Evolutionary conservation across 2,329 filamentous ascomycete genomes (phyloP).

Genomic region (Basipetospora sp.): DNA sequence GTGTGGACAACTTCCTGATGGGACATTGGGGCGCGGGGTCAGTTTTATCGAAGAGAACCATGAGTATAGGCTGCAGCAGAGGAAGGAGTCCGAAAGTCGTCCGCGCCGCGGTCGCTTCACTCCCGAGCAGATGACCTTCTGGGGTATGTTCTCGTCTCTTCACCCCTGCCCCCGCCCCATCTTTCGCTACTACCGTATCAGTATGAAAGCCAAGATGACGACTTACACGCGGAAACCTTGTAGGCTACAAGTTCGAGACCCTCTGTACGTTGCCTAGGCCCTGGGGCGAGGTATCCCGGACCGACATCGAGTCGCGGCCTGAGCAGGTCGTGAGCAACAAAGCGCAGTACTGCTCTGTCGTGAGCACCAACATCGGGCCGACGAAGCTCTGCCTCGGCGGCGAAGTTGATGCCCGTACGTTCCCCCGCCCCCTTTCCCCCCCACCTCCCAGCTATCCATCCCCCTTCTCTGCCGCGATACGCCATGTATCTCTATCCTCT

Average conservation of each 20-base stretch:
- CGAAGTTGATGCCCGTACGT: conserved; percentile 75
- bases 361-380: conserved; percentile 71
- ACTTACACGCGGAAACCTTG: not conserved
- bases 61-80: conserved; percentile 49
- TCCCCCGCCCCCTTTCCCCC: conserved; percentile 4
- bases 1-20: not conserved
- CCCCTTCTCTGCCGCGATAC: too few species aligned
- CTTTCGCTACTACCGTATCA: too few species aligned
- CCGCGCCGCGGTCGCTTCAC: conserved; percentile 31
- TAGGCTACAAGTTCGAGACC: conserved; percentile 94
- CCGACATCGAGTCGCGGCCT: conserved; percentile 65
- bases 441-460: conserved; percentile 6
- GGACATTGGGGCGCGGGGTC: not conserved
- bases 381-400: conserved; percentile 67
- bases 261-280: conserved; percentile 59
- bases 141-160: conserved; percentile 47
- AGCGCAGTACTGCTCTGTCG: conserved; percentile 89
- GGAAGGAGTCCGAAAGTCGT: conserved; percentile 36
- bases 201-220: too few species aligned
- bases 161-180: too few species aligned
- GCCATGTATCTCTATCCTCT: too few species aligned
- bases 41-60: conserved; percentile 93
- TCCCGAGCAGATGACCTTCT: conserved; percentile 77
- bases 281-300: conserved; percentile 58
- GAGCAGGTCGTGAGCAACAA: conserved; percentile 67